Evolutionary conservation across 768 basidiomycete species (phyloP).

Genomic region (Termitomyces bulborhizus): DNA sequence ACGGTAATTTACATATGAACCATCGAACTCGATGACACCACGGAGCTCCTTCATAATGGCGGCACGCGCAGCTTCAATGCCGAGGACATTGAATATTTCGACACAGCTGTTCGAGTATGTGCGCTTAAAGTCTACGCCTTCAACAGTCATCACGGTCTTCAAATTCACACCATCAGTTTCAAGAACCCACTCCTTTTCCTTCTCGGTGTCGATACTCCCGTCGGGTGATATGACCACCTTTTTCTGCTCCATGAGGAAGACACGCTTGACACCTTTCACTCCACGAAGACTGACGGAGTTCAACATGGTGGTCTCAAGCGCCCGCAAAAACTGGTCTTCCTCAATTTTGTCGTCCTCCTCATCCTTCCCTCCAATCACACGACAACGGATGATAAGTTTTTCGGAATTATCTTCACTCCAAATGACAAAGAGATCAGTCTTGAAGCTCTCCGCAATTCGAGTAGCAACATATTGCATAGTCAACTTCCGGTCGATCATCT

Average conservation of each 20-base stretch:
- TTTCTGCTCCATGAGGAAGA: constrained; percentile 90
- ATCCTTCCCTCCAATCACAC: constrained; percentile 78
- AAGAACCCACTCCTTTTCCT: constrained; percentile 94
- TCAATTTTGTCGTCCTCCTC: constrained; percentile 83
- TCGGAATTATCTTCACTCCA: constrained; percentile 99
- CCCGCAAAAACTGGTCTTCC: constrained; percentile 94
- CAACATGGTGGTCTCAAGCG: constrained; percentile 94
- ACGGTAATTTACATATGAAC: constrained; percentile 98
- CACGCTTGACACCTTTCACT: constrained; percentile 84
- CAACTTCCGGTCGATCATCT: constrained; percentile 96
- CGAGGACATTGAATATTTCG: constrained; percentile 90
- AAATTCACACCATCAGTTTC: constrained; percentile 97
- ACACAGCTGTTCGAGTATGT: constrained; percentile 97
- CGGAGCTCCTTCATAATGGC: constrained; percentile 93
- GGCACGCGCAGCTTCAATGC: constrained; percentile 94
- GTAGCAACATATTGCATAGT: constrained; percentile 93
- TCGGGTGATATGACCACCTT: constrained; percentile 58
- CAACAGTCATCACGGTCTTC: constrained; percentile 91
- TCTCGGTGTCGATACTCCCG: constrained; percentile 63
- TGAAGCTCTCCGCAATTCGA: constrained; percentile 91
- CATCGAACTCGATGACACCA: constrained; percentile 97
- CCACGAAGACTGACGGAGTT: constrained; percentile 94
- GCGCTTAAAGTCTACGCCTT: constrained; percentile 88
- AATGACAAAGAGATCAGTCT: constrained; percentile 94
- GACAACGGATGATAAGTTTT: constrained; percentile 95